Base-by-base conservation (phyloP, 2,329 filamentous ascomycete genomes). In the Tothia fuscella region DNA sequence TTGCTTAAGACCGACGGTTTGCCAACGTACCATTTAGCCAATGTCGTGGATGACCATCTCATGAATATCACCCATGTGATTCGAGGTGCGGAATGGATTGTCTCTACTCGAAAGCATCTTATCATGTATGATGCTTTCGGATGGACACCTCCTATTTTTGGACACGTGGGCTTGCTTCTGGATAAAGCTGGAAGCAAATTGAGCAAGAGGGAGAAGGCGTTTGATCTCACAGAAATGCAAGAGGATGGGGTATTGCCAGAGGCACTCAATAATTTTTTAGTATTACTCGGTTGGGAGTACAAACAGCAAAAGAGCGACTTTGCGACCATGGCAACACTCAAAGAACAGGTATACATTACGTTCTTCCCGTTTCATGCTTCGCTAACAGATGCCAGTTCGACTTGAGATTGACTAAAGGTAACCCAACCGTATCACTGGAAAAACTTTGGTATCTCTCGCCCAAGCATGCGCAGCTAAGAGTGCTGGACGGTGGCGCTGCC, bases 41-140 rank as follows among this genome's bases (percentile, higher is more conserved):
- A 96, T 55, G 89, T 98, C 6, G 80, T 98, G 4, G 91, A 98
- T 55, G 91, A 98, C 55, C 85, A 95, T 58, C 68, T 82, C 46
- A 98, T 98, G 91, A 67, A 84, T 46, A 93, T 98, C 50, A 95
- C 88, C 0, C 89, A 96, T 60, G 91, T 98, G 12, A 83, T 98
- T 45, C 79, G 91, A 31, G 91, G 89, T 41, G 80, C 82, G 71
- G 91, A 98, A 72, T 98, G 91, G 91, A 82, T 98, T 64, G 77
- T 89, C 25, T 94, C 88, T 1, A 96, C 91, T 0, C 87, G 88
- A 1, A 83, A 82, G 56, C 79, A 83, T 56, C 65, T 81, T 44
- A 71, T 71, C 26, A 58, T 71, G 49, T 71, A 71, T 51, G 49
- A 58, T 6, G 67, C 67, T 0, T 70, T 70, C 38, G 63, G 62